phyloP scores from a whole-genome alignment of 169 alveolate species.

The Ichthyophthirius multifiliis region DNA sequence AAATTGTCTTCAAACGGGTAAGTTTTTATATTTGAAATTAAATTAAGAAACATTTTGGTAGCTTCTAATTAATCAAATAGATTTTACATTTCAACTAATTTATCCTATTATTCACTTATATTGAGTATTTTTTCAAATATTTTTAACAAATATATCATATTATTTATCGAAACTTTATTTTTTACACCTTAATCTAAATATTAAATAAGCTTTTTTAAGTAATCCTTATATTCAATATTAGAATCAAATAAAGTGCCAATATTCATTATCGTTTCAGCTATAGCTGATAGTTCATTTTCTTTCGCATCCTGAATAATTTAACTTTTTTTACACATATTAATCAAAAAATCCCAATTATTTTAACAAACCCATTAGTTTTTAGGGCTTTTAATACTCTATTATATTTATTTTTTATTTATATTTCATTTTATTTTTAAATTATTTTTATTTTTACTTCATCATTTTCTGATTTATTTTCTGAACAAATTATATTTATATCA shows the following conservation, averaged over 20 bases:
- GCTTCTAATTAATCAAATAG: constrained; percentile 23
- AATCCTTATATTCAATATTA: constrained; percentile 6
- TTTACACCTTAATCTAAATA: constrained; percentile 14
- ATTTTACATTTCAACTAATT: constrained; percentile 33
- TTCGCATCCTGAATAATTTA: neutral
- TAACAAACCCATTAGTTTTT: constrained; percentile 13
- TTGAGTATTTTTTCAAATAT: constrained; percentile 16
- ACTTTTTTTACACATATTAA: constrained; percentile 16
- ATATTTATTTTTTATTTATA: neutral
- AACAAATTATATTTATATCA: too few species aligned
- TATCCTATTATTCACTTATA: neutral
- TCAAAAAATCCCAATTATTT: constrained; percentile 20
- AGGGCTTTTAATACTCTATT: neutral
- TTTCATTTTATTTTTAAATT: too few species aligned
- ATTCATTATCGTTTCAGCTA: constrained; percentile 15
- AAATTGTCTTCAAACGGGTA: constrained; percentile 7
- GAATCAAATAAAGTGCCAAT: neutral
- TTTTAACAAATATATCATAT: constrained; percentile 31
- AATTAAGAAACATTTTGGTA: constrained; percentile 29
- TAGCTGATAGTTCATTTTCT: constrained; percentile 1
- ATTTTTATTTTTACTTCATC: neutral
- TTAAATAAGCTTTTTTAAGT: constrained; percentile 12
- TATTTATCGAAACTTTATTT: constrained; percentile 2
- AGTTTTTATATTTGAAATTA: constrained; percentile 13
- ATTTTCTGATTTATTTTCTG: too few species aligned